phyloP scores from a whole-genome alignment of 1,284 basidiomycete species.

The Cystobasidium pallidum region DNA sequence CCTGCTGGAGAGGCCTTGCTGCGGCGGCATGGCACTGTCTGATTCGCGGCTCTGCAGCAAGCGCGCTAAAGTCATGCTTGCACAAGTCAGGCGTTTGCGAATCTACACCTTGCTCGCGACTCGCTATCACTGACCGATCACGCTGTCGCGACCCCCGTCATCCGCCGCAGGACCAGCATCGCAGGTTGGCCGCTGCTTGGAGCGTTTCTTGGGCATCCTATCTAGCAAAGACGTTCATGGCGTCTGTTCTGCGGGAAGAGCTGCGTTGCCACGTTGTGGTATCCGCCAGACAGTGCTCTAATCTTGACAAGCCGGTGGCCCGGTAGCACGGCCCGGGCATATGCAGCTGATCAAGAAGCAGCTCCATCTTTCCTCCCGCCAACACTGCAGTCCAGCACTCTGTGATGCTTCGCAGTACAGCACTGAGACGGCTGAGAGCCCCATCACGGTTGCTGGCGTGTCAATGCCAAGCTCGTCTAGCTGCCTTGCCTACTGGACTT shows the following conservation, averaged over 20 bases:
- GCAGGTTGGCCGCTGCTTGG: neutral
- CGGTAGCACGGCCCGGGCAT: neutral
- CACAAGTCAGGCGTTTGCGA: too few relatives aligned
- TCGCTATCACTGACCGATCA: constrained; percentile 33
- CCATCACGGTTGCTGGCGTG: neutral
- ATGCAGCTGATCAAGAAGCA: neutral
- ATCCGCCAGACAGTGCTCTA: neutral
- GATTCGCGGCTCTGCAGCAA: neutral
- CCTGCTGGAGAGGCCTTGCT: neutral
- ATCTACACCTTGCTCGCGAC: too few relatives aligned
- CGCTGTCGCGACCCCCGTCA: neutral
- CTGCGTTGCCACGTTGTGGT: neutral
- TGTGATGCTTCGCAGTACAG: constrained; percentile 8
- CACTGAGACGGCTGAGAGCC: constrained; percentile 4
- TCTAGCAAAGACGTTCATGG: neutral
- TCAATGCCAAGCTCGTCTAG: neutral
- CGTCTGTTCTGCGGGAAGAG: neutral
- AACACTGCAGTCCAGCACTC: neutral
- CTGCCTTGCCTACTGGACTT: neutral
- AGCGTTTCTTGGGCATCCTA: constrained; percentile 4
- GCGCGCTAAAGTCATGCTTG: constrained; percentile 8
- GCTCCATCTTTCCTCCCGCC: neutral
- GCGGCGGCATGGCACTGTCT: neutral
- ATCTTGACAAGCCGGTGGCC: constrained; percentile 3
- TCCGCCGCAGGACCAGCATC: neutral